phyloP scores from a whole-genome alignment of 2,329 filamentous ascomycete genomes.

The Fusarium oxysporum region DNA sequence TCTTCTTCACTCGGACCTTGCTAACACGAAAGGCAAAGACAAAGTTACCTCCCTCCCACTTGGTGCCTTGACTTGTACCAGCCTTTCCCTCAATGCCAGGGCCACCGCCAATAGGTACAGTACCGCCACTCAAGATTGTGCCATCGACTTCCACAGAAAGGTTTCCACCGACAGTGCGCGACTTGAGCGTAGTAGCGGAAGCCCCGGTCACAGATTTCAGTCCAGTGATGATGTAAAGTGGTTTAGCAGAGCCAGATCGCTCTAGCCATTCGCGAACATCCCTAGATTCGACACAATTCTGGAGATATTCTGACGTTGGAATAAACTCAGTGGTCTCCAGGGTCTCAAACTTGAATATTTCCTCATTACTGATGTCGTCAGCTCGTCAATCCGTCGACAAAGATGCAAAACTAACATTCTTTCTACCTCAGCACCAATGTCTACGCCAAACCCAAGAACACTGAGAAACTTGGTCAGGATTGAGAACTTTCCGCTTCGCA shows the following conservation, averaged over 20 bases:
- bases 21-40: conserved; percentile 22
- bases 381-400: neutral
- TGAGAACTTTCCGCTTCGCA: conserved; percentile 2
- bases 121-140: neutral
- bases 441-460: conserved; percentile 1
- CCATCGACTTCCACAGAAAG: neutral
- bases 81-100: neutral
- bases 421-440: conserved; percentile 6
- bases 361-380: neutral
- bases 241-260: conserved; percentile 2
- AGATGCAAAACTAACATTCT: neutral
- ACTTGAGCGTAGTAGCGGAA: neutral
- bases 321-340: conserved; percentile 21
- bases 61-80: neutral
- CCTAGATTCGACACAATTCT: neutral
- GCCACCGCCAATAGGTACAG: neutral
- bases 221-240: conserved; percentile 26
- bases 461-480: conserved; percentile 15
- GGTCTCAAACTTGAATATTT: conserved; percentile 1
- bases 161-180: neutral
- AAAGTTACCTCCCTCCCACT: conserved; percentile 21
- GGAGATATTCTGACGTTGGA: conserved; percentile 4
- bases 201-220: conserved; percentile 15
- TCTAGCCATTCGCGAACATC: neutral
- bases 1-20: neutral